Evolutionary conservation across 2,329 filamentous ascomycete species (phyloP).

Genomic region (Lomentospora prolificans): DNA sequence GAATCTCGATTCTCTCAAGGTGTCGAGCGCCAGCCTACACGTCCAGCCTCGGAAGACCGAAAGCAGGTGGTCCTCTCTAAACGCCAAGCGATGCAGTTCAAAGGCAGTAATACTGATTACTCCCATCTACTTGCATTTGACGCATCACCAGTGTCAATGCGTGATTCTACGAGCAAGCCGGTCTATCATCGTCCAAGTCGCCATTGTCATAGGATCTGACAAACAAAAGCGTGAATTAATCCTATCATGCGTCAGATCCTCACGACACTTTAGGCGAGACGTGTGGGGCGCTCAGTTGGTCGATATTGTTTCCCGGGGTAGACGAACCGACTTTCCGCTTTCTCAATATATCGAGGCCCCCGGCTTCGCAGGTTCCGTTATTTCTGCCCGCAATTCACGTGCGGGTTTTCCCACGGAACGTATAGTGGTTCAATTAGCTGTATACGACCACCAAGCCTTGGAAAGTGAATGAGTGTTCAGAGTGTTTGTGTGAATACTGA

Average conservation of each 20-base stretch:
- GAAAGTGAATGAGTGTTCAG: neutral
- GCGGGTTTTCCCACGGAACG: neutral
- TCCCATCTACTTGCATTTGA: neutral
- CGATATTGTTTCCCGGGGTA: neutral
- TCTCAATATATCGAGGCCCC: neutral
- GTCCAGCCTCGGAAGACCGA: neutral
- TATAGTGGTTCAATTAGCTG: neutral
- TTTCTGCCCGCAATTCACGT: neutral
- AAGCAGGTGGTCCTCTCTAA: neutral
- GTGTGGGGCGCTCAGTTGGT: neutral
- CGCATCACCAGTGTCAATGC: neutral
- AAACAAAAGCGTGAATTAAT: neutral
- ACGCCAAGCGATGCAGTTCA: too few relatives aligned
- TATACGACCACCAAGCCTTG: neutral
- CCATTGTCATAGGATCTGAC: neutral
- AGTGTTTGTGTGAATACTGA: neutral
- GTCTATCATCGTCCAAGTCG: neutral
- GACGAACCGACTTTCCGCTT: neutral
- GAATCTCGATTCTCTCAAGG: neutral
- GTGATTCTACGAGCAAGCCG: neutral
- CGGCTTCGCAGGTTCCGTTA: neutral
- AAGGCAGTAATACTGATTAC: neutral
- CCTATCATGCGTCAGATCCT: neutral
- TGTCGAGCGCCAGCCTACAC: neutral
- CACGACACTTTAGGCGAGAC: conserved; percentile 1